phyloP scores from a whole-genome alignment of 176 grass and related monocot genomes.

The Juncus inflexus region DNA sequence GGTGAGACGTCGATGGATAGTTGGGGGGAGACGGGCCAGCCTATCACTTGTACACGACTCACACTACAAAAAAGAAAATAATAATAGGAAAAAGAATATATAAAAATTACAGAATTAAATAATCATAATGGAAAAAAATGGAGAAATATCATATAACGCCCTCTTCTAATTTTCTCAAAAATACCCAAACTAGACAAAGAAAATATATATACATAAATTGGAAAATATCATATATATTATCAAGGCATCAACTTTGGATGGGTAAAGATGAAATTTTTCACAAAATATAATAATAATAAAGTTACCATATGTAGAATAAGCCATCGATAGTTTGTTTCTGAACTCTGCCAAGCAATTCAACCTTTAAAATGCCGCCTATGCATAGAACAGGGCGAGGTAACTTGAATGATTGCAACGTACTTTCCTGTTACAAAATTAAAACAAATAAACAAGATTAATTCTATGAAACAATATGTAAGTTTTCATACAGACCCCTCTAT shows the following conservation, averaged over 20 bases:
- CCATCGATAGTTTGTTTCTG: conserved; percentile 60
- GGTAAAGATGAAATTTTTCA: no score
- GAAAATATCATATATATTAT: no score
- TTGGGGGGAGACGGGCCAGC: not conserved
- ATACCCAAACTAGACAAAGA: not conserved
- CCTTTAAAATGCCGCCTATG: conserved; percentile 70
- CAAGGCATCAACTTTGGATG: no score
- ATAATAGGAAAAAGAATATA: no score
- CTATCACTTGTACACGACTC: conserved; percentile 22
- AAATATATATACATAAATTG: no score
- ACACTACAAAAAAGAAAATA: conserved; percentile 5
- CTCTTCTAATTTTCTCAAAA: no score
- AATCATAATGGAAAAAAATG: not conserved
- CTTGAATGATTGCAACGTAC: conserved; percentile 63
- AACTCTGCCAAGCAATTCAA: conserved; percentile 68
- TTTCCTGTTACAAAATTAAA: conserved; percentile 42
- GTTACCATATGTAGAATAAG: conserved; percentile 82
- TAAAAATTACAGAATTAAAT: conserved; percentile 3
- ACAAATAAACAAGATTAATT: no score
- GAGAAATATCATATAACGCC: not conserved
- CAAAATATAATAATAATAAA: no score
- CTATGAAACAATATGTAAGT: not conserved
- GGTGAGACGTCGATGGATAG: conserved; percentile 17
- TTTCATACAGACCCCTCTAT: no score
- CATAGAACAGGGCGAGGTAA: conserved; percentile 55